These are phyloP conservation scores for Hypoxylon sp. DNA, from an alignment of 2,329 filamentous ascomycete species.

Conservation along the genomic window DNA sequence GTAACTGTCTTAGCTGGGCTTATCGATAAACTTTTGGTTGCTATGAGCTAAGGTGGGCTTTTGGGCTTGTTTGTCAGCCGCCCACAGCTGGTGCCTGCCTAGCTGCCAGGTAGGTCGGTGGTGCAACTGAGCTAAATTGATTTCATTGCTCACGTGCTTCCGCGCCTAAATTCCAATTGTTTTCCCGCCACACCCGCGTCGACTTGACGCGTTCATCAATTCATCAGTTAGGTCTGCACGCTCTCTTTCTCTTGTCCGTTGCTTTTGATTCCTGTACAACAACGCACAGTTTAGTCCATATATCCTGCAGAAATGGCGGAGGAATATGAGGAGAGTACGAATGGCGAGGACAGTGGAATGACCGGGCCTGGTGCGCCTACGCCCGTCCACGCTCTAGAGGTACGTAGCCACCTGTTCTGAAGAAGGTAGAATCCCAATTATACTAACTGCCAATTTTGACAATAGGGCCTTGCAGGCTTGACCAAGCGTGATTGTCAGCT, in stretches of 20 bases:
- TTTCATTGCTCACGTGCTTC: constrained; percentile 49
- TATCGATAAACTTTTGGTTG: constrained; percentile 37
- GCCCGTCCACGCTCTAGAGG: constrained; percentile 87
- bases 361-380: constrained; percentile 94
- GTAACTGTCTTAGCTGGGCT: constrained; percentile 22
- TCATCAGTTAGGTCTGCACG: constrained; percentile 3
- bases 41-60: not conserved
- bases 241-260: constrained; percentile 1
- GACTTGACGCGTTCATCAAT: constrained; percentile 42
- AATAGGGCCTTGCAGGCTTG: constrained; percentile 86
- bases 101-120: too few relatives aligned
- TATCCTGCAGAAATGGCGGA: constrained; percentile 61
- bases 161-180: constrained; percentile 48
- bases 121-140: constrained; percentile 15
- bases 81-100: not conserved
- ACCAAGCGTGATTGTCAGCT: constrained; percentile 97
- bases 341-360: constrained; percentile 77
- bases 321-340: constrained; percentile 77
- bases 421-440: not conserved
- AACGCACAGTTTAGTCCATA: constrained; percentile 8
- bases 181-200: constrained; percentile 49
- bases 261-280: not conserved
- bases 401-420: constrained; percentile 59
- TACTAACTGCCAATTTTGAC: constrained; percentile 4
- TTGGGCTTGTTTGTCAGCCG: not conserved